Evolutionary conservation across 441 rosid species (phyloP).

Genomic region (Erodium chrysanthum): DNA sequence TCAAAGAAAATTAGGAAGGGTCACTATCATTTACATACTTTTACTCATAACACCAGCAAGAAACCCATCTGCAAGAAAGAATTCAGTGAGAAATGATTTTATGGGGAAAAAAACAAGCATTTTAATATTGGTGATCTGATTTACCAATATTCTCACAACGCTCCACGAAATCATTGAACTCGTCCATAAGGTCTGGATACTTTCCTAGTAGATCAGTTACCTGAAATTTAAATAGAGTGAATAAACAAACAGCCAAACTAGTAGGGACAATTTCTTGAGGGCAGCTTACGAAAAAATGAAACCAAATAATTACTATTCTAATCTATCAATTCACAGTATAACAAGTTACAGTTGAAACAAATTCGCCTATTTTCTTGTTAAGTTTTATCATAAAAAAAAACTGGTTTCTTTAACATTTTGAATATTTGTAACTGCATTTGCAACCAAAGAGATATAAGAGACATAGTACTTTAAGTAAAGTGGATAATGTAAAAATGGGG

Average conservation of each 20-base stretch:
- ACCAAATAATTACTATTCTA: no score
- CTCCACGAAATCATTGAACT: conserved; percentile 68
- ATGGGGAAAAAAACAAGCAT: conserved; percentile 18
- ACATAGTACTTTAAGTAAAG: not conserved
- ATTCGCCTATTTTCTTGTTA: no score
- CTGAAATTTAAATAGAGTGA: conserved; percentile 26
- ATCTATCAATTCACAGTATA: no score
- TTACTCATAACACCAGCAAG: conserved; percentile 77
- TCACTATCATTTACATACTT: conserved; percentile 49
- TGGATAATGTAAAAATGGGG: not conserved
- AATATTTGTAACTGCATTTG: not conserved
- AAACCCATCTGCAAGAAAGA: conserved; percentile 61
- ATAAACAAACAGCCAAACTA: not conserved
- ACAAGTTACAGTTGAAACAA: no score
- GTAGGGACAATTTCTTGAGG: not conserved
- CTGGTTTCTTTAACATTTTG: no score
- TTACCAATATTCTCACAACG: conserved; percentile 83
- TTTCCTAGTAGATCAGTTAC: conserved; percentile 66
- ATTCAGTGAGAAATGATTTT: conserved; percentile 20
- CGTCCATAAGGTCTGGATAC: conserved; percentile 84
- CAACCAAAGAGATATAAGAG: not conserved
- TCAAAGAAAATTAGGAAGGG: conserved; percentile 10
- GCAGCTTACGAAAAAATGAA: not conserved
- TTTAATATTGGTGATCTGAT: conserved; percentile 15
- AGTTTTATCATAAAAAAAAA: no score